Evolutionary conservation across 2,329 filamentous ascomycete species (phyloP), one percentile per base, ranked within the genome.

Genomic region (Macrophomina phaseolina): DNA sequence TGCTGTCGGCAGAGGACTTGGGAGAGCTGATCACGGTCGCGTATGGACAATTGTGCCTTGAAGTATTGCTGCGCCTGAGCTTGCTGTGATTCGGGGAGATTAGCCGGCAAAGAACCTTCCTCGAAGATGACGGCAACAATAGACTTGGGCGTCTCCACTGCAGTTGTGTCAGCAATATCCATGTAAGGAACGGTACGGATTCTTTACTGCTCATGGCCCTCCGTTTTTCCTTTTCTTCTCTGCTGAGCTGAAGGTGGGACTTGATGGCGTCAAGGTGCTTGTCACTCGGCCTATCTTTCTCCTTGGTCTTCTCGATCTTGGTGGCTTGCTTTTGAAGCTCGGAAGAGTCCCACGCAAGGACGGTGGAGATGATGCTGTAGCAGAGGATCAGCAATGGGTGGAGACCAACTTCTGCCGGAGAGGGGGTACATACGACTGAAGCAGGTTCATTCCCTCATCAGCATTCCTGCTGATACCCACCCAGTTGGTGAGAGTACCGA

Each of bases 371-470:
- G 69, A 95, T 93, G 51, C 89, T 90, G 74, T 5, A 23, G 23
- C 9, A 12, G 2, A 14, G 2, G 30, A 4, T 62, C 11, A 62
- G 36, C 48, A 11, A 48, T 14, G 30, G 36, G 14, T 30, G 1
- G 28, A 4, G 2, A 16, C 3, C 5, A 46, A 7, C 28, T 5
- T 16, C 18, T 28, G n/a, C 30, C 8, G 6, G 9, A 28, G n/a
- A 18, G 34, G 9, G 8, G 14, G 32, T 12, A 71, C 77, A 38
- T 73, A 82, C 79, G 85, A 83, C 77, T 94, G 91, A 70, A 95
- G 77, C 8, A 94, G 76, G 74, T 94, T 95, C 90, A 92, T 92
- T 55, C 91, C 91, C 70, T 93, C 90, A 69, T 92, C 88, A 0
- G 89, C 86, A 55, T 87, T 87, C 55, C 86, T 85, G 0, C 90